A percentile compares a stretch with the other conserved stretches of the same genome.
Evolutionary conservation across 2,329 filamentous ascomycete species (phyloP).

Genomic region (Pseudogymnoascus sp.): DNA sequence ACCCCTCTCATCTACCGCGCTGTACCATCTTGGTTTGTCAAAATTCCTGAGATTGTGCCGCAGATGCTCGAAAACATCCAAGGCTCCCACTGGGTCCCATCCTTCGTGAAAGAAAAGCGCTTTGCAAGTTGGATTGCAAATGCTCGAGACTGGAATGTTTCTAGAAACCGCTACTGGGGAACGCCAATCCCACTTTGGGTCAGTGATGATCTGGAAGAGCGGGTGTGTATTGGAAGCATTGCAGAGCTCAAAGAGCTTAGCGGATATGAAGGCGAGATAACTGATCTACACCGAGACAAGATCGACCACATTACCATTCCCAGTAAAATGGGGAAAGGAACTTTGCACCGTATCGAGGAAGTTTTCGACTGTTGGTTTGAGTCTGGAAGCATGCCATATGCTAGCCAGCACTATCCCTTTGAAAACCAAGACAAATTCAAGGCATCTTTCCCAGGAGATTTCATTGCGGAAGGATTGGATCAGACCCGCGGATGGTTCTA

Average conservation of each 20-base stretch:
- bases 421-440: constrained; percentile 78
- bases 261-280: constrained; percentile 75
- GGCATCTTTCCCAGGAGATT: constrained; percentile 79
- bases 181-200: constrained; percentile 89
- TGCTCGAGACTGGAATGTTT: constrained; percentile 92
- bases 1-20: constrained; percentile 89
- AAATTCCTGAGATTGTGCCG: constrained; percentile 74
- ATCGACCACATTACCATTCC: constrained; percentile 93
- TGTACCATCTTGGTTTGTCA: constrained; percentile 92
- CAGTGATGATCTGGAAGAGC: constrained; percentile 80
- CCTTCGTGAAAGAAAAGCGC: constrained; percentile 81
- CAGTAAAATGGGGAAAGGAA: constrained; percentile 77
- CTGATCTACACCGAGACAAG: constrained; percentile 84
- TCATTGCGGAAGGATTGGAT: constrained; percentile 88
- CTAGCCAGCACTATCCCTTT: constrained; percentile 85
- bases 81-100: constrained; percentile 84
- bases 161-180: constrained; percentile 90
- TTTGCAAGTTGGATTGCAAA: constrained; percentile 89
- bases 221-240: constrained; percentile 78
- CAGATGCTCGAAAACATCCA: constrained; percentile 89
- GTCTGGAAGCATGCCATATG: constrained; percentile 92
- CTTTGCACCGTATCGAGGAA: constrained; percentile 72
- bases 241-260: constrained; percentile 78
- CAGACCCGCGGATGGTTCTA: constrained; percentile 98
- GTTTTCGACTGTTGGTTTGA: constrained; percentile 98